These are phyloP conservation scores for Uronychia binucleata DNA, from an alignment of 73 alveolate genomes.

Conservation along the genomic window DNA sequence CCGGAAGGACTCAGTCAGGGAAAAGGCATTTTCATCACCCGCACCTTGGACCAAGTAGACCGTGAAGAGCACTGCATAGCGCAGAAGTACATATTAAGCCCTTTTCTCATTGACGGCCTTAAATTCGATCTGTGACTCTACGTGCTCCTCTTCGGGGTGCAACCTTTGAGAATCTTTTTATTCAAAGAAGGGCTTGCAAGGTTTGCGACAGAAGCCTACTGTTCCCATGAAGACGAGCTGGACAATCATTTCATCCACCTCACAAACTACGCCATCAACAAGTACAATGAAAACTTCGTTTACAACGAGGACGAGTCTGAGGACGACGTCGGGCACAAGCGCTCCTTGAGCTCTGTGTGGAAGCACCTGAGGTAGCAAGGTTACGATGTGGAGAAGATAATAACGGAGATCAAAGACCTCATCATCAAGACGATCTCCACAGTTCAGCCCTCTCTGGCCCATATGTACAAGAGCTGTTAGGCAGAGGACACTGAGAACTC, in stretches of 20 bases:
- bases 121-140: constrained; percentile 86
- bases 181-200: constrained; percentile 84
- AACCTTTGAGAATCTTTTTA: constrained; percentile 80
- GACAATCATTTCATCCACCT: constrained; percentile 83
- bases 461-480: constrained; percentile 57
- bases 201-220: constrained; percentile 85
- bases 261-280: constrained; percentile 87
- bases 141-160: constrained; percentile 74
- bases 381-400: constrained; percentile 14
- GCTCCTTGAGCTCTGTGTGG: constrained; percentile 12
- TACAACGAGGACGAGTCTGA: constrained; percentile 34
- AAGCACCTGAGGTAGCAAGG: constrained; percentile 43
- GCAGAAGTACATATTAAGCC: constrained; percentile 76
- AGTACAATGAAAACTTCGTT: constrained; percentile 43
- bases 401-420: constrained; percentile 50
- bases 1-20: constrained; percentile 43
- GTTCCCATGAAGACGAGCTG: constrained; percentile 27
- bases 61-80: constrained; percentile 51
- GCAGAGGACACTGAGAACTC: constrained; percentile 55
- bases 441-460: constrained; percentile 56
- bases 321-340: constrained; percentile 62
- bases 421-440: constrained; percentile 58
- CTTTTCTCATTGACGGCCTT: constrained; percentile 72
- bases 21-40: constrained; percentile 24
- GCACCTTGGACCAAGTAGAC: constrained; percentile 9